These are phyloP conservation scores for Aspergillus sojae DNA, from an alignment of 2,329 filamentous ascomycete species.

Conservation along the genomic window DNA sequence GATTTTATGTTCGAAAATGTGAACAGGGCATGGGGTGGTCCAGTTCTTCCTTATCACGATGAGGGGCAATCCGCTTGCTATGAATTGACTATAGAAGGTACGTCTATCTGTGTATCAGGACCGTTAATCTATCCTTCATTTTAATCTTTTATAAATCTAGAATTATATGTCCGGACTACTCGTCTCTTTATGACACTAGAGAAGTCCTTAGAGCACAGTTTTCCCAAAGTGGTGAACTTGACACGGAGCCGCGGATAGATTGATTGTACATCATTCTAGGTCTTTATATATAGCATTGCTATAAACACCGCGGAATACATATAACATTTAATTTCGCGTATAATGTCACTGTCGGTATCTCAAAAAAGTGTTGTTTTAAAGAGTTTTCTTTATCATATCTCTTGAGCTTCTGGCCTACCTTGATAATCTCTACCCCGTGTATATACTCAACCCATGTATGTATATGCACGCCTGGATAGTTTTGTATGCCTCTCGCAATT, in stretches of 20 bases:
- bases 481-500: too few relatives aligned
- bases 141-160: slow-evolving; percentile 42
- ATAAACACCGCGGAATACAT: neutral
- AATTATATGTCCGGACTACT: slow-evolving; percentile 67
- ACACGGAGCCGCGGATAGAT: slow-evolving; percentile 11
- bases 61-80: slow-evolving; percentile 72
- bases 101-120: slow-evolving; percentile 23
- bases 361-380: neutral
- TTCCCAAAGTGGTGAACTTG: slow-evolving; percentile 63
- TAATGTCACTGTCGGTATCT: neutral
- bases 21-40: slow-evolving; percentile 24
- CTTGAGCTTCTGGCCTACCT: neutral
- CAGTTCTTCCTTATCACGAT: slow-evolving; percentile 59
- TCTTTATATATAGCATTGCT: too few relatives aligned
- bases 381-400: neutral
- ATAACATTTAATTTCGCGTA: neutral
- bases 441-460: neutral
- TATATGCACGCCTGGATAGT: too few relatives aligned
- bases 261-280: too few relatives aligned
- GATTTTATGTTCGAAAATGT: slow-evolving; percentile 45
- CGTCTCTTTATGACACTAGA: slow-evolving; percentile 68
- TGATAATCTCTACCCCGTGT: neutral
- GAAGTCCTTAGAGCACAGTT: slow-evolving; percentile 61
- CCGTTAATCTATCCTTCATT: neutral
- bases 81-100: slow-evolving; percentile 72